Conservation (phyloP, 2,329 filamentous ascomycete genomes). For the Pseudogymnoascus sp. region DNA sequence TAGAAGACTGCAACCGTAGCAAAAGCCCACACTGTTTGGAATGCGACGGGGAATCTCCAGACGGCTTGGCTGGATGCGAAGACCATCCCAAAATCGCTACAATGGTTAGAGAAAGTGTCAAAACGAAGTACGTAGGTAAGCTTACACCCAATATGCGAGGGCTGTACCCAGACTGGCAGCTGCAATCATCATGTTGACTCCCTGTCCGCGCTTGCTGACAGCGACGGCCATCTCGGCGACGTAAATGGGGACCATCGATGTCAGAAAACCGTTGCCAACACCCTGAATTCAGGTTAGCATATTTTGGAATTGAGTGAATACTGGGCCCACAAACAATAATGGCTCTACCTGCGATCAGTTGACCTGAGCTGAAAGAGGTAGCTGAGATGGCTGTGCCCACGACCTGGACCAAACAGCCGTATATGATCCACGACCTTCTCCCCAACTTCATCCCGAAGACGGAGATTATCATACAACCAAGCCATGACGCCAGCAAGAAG, state of each 20-base stretch:
- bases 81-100: conserved; percentile 27
- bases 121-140: conserved; percentile 22
- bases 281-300: conserved; percentile 19
- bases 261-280: conserved; percentile 29
- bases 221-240: conserved; percentile 28
- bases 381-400: conserved; percentile 27
- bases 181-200: conserved; percentile 27
- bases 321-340: conserved; percentile 23
- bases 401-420: conserved; percentile 23
- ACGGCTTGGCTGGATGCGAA: conserved; percentile 25
- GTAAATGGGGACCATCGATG: conserved; percentile 26
- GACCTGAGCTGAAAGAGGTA: conserved; percentile 24
- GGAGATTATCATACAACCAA: conserved; percentile 15
- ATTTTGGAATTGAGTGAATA: not conserved
- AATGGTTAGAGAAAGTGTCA: conserved; percentile 22
- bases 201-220: conserved; percentile 24
- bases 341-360: conserved; percentile 26
- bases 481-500: conserved; percentile 27
- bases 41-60: conserved; percentile 29
- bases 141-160: conserved; percentile 29
- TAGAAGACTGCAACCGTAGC: conserved; percentile 22
- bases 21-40: conserved; percentile 26
- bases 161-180: conserved; percentile 24
- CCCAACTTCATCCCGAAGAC: conserved; percentile 9
- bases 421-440: not conserved